Conservation (phyloP, 169 alveolate genomes). For the Cystoisospora suis region DNA sequence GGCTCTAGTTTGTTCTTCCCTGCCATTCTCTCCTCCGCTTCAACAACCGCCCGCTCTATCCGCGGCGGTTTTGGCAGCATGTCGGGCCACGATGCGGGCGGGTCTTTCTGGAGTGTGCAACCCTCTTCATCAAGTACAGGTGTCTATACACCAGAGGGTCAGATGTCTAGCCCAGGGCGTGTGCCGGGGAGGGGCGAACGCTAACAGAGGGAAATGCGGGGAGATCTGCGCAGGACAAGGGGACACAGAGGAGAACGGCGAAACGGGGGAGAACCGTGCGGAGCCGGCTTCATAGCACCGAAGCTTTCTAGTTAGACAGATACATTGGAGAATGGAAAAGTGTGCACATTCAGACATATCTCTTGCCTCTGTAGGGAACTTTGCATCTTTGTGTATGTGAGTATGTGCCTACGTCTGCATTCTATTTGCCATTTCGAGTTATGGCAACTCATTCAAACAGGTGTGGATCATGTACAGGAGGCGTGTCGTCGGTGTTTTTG, state of each 20-base stretch:
- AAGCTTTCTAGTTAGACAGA: too few species aligned
- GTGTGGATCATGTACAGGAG: too few species aligned
- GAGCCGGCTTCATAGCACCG: too few species aligned
- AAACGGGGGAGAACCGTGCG: not conserved
- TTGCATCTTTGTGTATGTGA: too few species aligned
- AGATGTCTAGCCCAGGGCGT: not conserved
- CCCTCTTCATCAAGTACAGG: slow-evolving; percentile 12
- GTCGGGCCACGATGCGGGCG: slow-evolving; percentile 28
- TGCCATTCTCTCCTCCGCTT: not conserved
- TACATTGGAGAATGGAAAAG: too few species aligned
- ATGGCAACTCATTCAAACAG: too few species aligned
- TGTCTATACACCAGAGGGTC: slow-evolving; percentile 16
- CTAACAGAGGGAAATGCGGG: not conserved
- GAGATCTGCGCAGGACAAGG: not conserved
- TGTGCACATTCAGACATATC: too few species aligned
- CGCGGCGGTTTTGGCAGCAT: slow-evolving; percentile 8
- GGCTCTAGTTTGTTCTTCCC: not conserved
- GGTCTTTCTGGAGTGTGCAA: not conserved
- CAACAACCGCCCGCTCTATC: slow-evolving; percentile 1
- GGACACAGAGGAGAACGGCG: not conserved
- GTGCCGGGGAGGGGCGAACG: not conserved
- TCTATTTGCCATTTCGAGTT: too few species aligned
- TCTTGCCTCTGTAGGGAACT: too few species aligned
- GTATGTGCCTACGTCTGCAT: too few species aligned
- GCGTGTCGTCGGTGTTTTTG: too few species aligned